Evolutionary conservation across 1,139 yeast genomes (phyloP), one percentile per base, ranked within the genome.

Genomic region (Spathaspora sp.): DNA sequence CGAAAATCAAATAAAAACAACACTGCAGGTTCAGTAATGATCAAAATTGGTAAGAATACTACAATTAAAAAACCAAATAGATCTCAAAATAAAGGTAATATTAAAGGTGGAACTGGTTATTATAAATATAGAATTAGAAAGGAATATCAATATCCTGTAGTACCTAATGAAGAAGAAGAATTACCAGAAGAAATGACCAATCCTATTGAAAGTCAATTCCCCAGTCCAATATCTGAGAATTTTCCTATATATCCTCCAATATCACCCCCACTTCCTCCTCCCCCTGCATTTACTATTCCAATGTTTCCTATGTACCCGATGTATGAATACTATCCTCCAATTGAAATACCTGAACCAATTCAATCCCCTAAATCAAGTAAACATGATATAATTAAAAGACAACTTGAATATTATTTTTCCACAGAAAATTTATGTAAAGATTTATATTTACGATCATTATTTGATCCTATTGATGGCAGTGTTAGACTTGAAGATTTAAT

Each of bases 401-500:
- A 63, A 46, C 44, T 64, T 20, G 49, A 47, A 11, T 61, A 62
- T 47, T 64, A 64, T 48, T 63, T 65, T 41, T 64, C 68, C 6
- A 50, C 59, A 1, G 58, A 56, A 42, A 65, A 65, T 46, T 54
- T 65, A 42, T 51, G 59, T 47, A 61, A 59, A 42, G 69, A 65
- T 46, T 48, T 46, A 23, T 59, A 59, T 46, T 56, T 65, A 17
- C 45, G 65, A 27, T 52, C 57, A 0, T 49, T 60, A 43, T 57
- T 65, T 43, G 48, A 56, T 47, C 46, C 41, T 11, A 36, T 36
- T 1, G 51, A 56, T 39, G 69, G 69, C 2, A 52, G 53, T 0
- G 54, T 65, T 7, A 40, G 45, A 10, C 40, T 64, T 33, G 27
- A 41, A 10, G 52, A 50, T 31, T 49, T 64, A 38, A 42, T 61